phyloP scores from a whole-genome alignment of 495 filamentous ascomycete species.

The Annulohypoxylon maeteangense region DNA sequence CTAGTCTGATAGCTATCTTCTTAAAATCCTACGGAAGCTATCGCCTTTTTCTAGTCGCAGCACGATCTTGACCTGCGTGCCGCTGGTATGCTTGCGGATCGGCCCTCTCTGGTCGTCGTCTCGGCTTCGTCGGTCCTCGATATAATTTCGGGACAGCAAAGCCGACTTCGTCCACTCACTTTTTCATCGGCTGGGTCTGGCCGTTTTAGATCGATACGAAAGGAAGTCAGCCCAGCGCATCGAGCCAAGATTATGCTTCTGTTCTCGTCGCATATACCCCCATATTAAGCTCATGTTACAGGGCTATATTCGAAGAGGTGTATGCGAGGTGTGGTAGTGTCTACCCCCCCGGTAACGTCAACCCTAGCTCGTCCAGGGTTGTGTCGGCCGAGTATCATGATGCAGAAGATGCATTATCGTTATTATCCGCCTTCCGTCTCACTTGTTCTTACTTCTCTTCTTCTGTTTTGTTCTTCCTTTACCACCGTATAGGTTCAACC shows the following conservation, averaged over 20 bases:
- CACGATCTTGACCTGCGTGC: background rate
- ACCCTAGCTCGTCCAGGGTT: slow-evolving; percentile 43
- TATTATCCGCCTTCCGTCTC: slow-evolving; percentile 44
- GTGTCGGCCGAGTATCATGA: slow-evolving; percentile 43
- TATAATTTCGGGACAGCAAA: slow-evolving; percentile 5
- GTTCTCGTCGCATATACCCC: slow-evolving; percentile 45
- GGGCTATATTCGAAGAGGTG: slow-evolving; percentile 28
- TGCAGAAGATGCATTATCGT: slow-evolving; percentile 45
- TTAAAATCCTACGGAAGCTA: background rate
- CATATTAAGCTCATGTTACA: slow-evolving; percentile 41
- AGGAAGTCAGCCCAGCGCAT: slow-evolving; percentile 40
- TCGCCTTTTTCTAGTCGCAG: background rate
- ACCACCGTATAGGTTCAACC: slow-evolving; percentile 53
- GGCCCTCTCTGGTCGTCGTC: background rate
- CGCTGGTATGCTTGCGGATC: background rate
- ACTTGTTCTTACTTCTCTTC: slow-evolving; percentile 44
- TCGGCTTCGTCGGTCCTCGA: slow-evolving; percentile 22
- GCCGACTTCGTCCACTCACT: slow-evolving; percentile 22
- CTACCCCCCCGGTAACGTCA: slow-evolving; percentile 27
- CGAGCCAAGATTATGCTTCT: slow-evolving; percentile 46
- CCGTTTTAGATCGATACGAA: slow-evolving; percentile 44
- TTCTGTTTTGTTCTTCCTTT: slow-evolving; percentile 53
- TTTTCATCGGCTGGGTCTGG: slow-evolving; percentile 30
- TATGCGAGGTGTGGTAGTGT: slow-evolving; percentile 37
- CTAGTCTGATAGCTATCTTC: no score